phyloP scores from a whole-genome alignment of 345 rosid species.

The Gossypium bickii region DNA sequence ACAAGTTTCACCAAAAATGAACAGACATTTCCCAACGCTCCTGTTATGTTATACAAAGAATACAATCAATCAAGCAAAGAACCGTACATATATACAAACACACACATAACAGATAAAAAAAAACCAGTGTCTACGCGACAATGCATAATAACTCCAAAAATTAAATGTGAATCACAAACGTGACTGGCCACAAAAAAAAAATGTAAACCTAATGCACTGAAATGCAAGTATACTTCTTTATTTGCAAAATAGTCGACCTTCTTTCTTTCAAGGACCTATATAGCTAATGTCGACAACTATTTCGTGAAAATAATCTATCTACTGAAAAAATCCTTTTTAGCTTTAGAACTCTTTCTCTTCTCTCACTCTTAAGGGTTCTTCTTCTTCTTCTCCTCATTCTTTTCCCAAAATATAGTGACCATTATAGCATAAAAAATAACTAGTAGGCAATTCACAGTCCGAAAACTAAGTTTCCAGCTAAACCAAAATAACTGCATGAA shows the following conservation, averaged over 20 bases:
- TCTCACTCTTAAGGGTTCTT: not conserved
- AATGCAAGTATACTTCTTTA: not conserved
- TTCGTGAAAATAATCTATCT: not conserved
- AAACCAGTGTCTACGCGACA: slow-evolving; percentile 6
- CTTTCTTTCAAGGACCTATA: not conserved
- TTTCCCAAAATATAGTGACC: not conserved
- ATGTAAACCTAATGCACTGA: not conserved
- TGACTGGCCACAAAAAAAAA: not conserved
- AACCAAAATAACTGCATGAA: not conserved
- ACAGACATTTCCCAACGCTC: slow-evolving; percentile 27
- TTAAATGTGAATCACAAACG: not conserved
- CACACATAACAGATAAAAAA: not conserved
- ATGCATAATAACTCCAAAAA: not conserved
- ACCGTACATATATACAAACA: not conserved
- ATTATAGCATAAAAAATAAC: not conserved
- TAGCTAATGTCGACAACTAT: not conserved
- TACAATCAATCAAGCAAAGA: slow-evolving; percentile 6
- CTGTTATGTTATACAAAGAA: slow-evolving; percentile 31
- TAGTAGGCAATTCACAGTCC: not conserved
- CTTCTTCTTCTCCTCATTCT: not conserved
- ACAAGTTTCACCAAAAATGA: slow-evolving; percentile 30
- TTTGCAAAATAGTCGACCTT: slow-evolving; percentile 3
- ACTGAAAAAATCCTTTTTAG: not conserved
- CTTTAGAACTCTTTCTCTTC: not conserved
- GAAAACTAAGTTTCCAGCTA: not conserved